Conservation (phyloP, 2,329 filamentous ascomycete species). For the Huntiella decipiens region DNA sequence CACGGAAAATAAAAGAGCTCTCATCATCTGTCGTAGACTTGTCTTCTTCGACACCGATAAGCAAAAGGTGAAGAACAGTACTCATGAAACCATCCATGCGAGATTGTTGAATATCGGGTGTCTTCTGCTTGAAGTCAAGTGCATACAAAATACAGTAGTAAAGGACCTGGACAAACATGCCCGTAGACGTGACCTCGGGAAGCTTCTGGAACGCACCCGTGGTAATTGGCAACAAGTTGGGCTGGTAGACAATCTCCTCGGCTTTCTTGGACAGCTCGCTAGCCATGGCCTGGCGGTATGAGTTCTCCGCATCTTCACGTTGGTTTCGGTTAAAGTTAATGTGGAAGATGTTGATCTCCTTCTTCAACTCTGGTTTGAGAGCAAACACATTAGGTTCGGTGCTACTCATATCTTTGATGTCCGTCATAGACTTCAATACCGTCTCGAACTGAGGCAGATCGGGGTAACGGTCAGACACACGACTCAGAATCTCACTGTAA, state of each 20-base stretch:
- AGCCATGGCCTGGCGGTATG: constrained; percentile 72
- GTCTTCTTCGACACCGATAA: constrained; percentile 77
- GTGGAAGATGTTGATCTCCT: constrained; percentile 85
- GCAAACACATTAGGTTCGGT: constrained; percentile 38
- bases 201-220: constrained; percentile 62
- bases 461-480: constrained; percentile 73
- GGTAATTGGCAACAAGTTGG: constrained; percentile 56
- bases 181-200: constrained; percentile 61
- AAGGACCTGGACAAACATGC: constrained; percentile 75
- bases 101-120: constrained; percentile 58
- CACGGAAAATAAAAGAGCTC: too few relatives aligned
- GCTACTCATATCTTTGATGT: constrained; percentile 28
- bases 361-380: constrained; percentile 66
- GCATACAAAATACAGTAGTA: constrained; percentile 77
- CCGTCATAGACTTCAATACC: constrained; percentile 73
- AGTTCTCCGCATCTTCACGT: constrained; percentile 79
- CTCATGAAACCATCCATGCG: constrained; percentile 83
- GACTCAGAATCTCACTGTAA: constrained; percentile 75
- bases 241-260: constrained; percentile 81
- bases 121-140: constrained; percentile 46
- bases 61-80: constrained; percentile 68
- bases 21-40: constrained; percentile 20
- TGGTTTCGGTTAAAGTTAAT: constrained; percentile 95
- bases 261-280: constrained; percentile 66
- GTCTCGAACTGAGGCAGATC: constrained; percentile 77